Evolutionary conservation across 2,329 filamentous ascomycete species (phyloP), one percentile per base, ranked within the genome.

Genomic region (Pyrenophora graminea): DNA sequence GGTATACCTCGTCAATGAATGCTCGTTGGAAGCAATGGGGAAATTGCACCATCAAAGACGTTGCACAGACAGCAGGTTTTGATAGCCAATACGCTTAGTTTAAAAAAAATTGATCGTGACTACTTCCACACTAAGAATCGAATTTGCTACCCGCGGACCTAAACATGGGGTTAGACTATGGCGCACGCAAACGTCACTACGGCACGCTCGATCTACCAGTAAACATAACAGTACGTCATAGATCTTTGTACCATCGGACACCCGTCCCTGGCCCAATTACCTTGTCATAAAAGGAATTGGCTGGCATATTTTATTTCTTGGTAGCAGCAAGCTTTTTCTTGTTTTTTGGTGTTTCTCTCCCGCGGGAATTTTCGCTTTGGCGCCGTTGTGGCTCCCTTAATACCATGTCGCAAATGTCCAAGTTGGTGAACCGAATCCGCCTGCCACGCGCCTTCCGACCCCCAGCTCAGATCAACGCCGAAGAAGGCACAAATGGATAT

Each of bases 371-470:
- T n/a, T 6, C 25, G 15, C 15, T 15, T 15, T 15, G 15, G 15
- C 15, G 15, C 15, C 15, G 15, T 15, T 15, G 15, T 15, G 15
- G 15, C 15, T 5, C 13, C 19, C 36, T 25, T 15, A 17, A 18
- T 9, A 27, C n/a, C 17, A 47, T 47, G 31, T 8, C 45, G 31
- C 30, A 18, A 25, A 42, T 45, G 21, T 33, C 32, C 13, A 33
- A 38, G 23, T 12, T 51, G 39, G 32, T 40, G 9, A 46, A 45
- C 8, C 37, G 43, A 44, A 43, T 43, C 10, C 53, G 53, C n/a
- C 33, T 56, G 27, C 50, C 50, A 40, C 43, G 43, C 46, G 53
- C 53, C 9, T 48, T 56, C 25, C 53, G 53, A 42, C 41, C 53
- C n/a, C 50, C 53, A 3, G 53, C 46, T 6, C 51, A 56, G 12